Conservation (phyloP, 2,329 filamentous ascomycete species). For the Polychaeton citri region DNA sequence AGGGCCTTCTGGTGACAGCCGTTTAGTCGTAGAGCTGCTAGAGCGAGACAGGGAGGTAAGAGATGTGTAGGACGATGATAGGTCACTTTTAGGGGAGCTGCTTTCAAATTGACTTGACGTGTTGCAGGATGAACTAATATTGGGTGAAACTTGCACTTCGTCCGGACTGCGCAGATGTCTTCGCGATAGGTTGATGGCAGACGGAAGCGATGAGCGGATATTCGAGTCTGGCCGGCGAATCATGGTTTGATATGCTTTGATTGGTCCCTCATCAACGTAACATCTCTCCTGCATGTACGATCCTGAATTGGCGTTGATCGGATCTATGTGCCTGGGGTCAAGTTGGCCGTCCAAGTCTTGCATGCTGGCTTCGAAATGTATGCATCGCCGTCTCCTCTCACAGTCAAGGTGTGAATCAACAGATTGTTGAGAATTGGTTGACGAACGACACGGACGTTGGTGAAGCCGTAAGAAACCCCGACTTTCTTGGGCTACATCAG, state of each 20-base stretch:
- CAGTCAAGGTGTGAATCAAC: background rate
- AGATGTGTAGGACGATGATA: background rate
- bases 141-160: background rate
- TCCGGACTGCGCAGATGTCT: background rate
- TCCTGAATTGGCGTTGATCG: too few species aligned
- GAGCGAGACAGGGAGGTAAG: background rate
- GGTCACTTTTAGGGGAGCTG: background rate
- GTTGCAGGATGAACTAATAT: background rate
- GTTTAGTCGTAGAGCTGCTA: conserved; percentile 11
- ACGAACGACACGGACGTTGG: too few species aligned
- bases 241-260: background rate
- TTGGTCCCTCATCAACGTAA: too few species aligned
- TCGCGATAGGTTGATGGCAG: background rate
- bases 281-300: too few species aligned
- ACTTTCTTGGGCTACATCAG: too few species aligned
- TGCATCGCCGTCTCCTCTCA: background rate
- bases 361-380: too few species aligned
- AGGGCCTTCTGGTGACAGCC: conserved; percentile 14
- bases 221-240: background rate
- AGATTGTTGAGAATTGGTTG: too few species aligned
- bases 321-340: too few species aligned
- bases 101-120: background rate
- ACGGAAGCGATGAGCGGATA: background rate
- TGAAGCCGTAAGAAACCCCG: too few species aligned
- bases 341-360: too few species aligned